Evolutionary conservation across 2,329 filamentous ascomycete genomes (phyloP), one percentile per base, ranked within the genome.

Genomic region (Acrocalymma vagum): DNA sequence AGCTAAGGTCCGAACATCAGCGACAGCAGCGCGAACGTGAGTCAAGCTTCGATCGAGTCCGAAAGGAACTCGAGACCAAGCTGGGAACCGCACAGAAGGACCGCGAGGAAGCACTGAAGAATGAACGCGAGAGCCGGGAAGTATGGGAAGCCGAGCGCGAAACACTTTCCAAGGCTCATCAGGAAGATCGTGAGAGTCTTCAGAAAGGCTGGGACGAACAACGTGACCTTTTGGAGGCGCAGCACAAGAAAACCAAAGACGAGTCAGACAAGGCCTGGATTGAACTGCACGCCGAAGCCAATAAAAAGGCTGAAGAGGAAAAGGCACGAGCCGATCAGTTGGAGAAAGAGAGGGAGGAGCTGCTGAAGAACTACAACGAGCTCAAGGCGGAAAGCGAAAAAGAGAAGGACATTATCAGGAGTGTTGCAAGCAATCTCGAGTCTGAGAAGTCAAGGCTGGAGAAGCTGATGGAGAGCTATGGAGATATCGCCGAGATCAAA

Each of bases 171-270:
- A 67, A 64, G 31, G 55, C 58, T 9, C 71, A 78, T 64, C 73
- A 74, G 36, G 72, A 75, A 47, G 78, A 82, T 50, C 74, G 75
- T 34, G 74, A 77, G 32, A 73, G 72, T 28, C 62, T 81, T 45
- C 72, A 72, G 34, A 78, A 76, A 59, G 76, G 75, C 33, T 71
- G 78, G 48, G 74, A 78, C 32, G 78, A 79, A 60, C 77, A 77
- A 47, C 78, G 75, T 41, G 72, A 77, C 47, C 67, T 78, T 8
- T 30, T 69, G 8, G 61, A 62, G 13, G 39, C 57, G 5, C 62
- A 69, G 42, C 52, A 67, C 38, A 62, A 62, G 41, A 60, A 63
- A 48, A 65, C 60, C 34, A 70, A 63, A 41, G 68, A 80, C 65
- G 67, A 76, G 59, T 58, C 76, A 60, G 57, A 75, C 62, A 70